Evolutionary conservation across 495 filamentous ascomycete species (phyloP).

Genomic region (Cercophora sp.): DNA sequence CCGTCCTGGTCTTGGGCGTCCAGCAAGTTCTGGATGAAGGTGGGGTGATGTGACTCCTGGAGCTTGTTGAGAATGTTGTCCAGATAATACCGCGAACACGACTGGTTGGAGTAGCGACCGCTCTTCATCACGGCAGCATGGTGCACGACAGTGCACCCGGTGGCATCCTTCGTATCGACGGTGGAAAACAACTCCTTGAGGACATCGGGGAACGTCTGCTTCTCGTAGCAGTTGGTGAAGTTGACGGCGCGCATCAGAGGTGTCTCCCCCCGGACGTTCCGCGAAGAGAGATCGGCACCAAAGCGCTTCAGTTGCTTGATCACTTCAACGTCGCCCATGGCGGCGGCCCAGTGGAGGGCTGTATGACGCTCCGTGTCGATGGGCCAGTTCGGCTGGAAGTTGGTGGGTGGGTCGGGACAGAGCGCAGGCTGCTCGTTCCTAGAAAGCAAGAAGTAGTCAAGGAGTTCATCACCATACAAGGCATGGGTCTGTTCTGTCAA

Average conservation of each 20-base stretch:
- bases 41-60: slow-evolving; percentile 58
- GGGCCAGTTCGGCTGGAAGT: slow-evolving; percentile 79
- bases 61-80: slow-evolving; percentile 86
- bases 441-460: slow-evolving; percentile 91
- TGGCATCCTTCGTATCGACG: slow-evolving; percentile 68
- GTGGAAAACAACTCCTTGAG: slow-evolving; percentile 74
- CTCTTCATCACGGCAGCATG: slow-evolving; percentile 83
- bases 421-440: slow-evolving; percentile 61
- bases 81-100: slow-evolving; percentile 85
- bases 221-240: slow-evolving; percentile 95
- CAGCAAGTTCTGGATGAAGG: slow-evolving; percentile 65
- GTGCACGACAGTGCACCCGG: slow-evolving; percentile 82
- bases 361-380: slow-evolving; percentile 89
- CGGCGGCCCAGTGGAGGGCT: slow-evolving; percentile 91
- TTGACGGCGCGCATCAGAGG: slow-evolving; percentile 90
- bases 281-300: slow-evolving; percentile 61
- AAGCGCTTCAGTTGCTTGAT: slow-evolving; percentile 78
- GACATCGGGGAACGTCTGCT: slow-evolving; percentile 76
- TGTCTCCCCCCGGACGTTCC: slow-evolving; percentile 81
- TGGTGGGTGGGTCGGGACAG: slow-evolving; percentile 71
- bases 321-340: slow-evolving; percentile 95
- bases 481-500: slow-evolving; percentile 74
- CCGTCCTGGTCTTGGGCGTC: slow-evolving; percentile 75
- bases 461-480: slow-evolving; percentile 83
- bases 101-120: slow-evolving; percentile 67